Base-by-base conservation (phyloP, 768 basidiomycete species). In the Lactarius tabidus region DNA sequence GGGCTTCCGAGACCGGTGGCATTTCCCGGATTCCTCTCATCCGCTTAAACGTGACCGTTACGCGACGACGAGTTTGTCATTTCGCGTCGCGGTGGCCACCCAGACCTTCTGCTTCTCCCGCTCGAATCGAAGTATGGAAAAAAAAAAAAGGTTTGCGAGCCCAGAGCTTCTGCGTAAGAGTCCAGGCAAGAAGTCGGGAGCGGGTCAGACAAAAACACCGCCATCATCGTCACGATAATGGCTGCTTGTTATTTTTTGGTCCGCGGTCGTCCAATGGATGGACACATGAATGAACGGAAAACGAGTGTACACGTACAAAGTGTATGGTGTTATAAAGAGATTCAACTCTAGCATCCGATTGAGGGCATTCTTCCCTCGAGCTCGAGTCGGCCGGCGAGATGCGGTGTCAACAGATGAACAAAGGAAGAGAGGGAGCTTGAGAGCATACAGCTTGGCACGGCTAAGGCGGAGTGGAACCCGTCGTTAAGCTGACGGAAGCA, bases 1-100 rank as follows among this genome's bases (percentile, higher is more conserved):
- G 62, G 62, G 20, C 38, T 64, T 58, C 51, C 26, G 31, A 64
- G 20, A 23, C 63, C 57, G 57, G 41, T 61, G 55, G 59, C 64
- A 51, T 57, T 23, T 65, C 36, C 64, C 59, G 59, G 54, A 31
- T 60, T 56, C 45, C 59, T 31, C 18, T 26, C 53, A 60, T 43
- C 59, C 64, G 39, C 63, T 60, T 60, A 59, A 54, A 59, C 26
- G 57, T 58, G 31, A 64, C 23, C 7, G 35, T 51, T 26, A 26
- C 48, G 14, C 45, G 45, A 51, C 48, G 26, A 51, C 38, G 15
- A 53, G 26, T 23, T 39, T 36, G 35, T 36, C 48, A 26, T 1
- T 51, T 51, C 5, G 23, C 48, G 48, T 51, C 48, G 48, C 48
- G 48, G 48, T 51, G 48, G 48, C 48, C 48, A 51, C 48, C 14